Evolutionary conservation across 805 yeast species (phyloP), one percentile per base, ranked within the genome.

Genomic region (Teunomyces kruisii): DNA sequence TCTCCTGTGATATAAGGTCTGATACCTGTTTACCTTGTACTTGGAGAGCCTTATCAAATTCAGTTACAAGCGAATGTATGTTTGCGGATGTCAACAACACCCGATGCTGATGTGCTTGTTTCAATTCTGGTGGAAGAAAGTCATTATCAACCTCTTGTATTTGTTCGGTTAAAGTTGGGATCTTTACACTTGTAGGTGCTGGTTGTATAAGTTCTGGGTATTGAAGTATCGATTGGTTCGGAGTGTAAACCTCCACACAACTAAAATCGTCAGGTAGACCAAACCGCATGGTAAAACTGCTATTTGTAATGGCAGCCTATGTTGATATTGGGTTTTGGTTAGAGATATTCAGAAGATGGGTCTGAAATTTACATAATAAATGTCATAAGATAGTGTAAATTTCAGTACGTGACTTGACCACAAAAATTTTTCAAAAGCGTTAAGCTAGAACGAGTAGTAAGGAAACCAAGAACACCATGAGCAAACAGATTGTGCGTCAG

Each of bases 401-500:
- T 14, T 10, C 44, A 39, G 37, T 13, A 36, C 33, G 22, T 15
- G 17, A 32, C 49, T 43, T 35, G 44, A 40, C 26, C 19, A 42
- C 42, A 28, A 41, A 44, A 32, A 29, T 44, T 42, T 42, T 42
- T 17, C 28, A 31, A 22, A 42, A 40, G 24, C 22, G 38, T 47
- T 45, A 50, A 45, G 39, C 41, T 47, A 45, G 45, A 48, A 39
- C 28, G 29, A 39, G 29, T 10, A 26, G 28, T 9, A 26, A 26
- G 12, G 9, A 26, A 26, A 26, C 28, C 28, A 26, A 9, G 28
- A 26, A 24, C 15, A 22, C 19, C 40, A 55, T 48, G 52, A 54
- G 44, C 52, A 59, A 46, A 48, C 57, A 51, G 50, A 54, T 58
- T 46, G 51, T 56, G 49, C 64, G 68, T 62, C 60, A 50, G 57